Evolutionary conservation across 768 basidiomycete species (phyloP).

Genomic region (Suillus brevipes): DNA sequence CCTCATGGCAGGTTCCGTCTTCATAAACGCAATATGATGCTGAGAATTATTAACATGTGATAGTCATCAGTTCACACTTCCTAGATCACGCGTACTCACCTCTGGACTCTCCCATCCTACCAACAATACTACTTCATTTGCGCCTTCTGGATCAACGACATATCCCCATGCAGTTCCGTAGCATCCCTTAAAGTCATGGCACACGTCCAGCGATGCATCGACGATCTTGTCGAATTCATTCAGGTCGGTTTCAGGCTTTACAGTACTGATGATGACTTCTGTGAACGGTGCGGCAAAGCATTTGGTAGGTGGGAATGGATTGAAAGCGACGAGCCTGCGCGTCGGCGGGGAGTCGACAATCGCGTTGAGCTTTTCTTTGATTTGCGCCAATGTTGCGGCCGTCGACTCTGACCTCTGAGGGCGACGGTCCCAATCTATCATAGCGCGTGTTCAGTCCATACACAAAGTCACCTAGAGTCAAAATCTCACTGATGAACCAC

Average conservation of each 20-base stretch:
- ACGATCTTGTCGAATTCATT: constrained; percentile 2
- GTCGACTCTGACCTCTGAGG: constrained; percentile 1
- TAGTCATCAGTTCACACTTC: neutral
- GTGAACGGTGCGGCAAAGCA: constrained; percentile 7
- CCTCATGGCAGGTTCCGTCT: neutral
- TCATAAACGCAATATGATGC: neutral
- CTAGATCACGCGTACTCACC: neutral
- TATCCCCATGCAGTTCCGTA: constrained; percentile 9
- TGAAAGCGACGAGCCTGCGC: constrained; percentile 9
- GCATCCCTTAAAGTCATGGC: neutral
- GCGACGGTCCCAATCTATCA: neutral
- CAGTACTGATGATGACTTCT: constrained; percentile 1
- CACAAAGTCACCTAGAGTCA: neutral
- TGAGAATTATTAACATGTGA: neutral
- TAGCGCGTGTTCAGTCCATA: neutral
- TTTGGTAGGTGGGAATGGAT: constrained; percentile 1
- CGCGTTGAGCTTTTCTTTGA: neutral
- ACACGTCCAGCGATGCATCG: neutral
- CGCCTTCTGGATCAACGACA: constrained; percentile 7
- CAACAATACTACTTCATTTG: constrained; percentile 9
- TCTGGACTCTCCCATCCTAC: neutral
- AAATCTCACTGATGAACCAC: constrained; percentile 1
- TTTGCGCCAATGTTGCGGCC: neutral
- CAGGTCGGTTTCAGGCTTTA: constrained; percentile 5
- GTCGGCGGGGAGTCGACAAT: neutral